These are phyloP conservation scores for Neostapfia colusana DNA, from an alignment of 176 grass and related monocot genomes.

Conservation along the genomic window DNA sequence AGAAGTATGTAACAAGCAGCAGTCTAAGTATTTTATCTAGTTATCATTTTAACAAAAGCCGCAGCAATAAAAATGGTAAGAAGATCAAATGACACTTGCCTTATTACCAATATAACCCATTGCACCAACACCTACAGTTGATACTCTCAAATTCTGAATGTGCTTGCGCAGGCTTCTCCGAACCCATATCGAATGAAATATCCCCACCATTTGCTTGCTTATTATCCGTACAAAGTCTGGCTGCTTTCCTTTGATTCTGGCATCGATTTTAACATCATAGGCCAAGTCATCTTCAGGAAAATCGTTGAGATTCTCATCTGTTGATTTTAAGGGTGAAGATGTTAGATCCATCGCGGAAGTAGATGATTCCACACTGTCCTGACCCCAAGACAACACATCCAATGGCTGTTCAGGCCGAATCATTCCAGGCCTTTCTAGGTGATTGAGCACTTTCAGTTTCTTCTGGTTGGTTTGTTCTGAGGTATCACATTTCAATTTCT, in stretches of 20 bases:
- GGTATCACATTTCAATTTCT: no score
- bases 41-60: background rate
- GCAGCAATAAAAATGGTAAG: background rate
- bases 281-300: slow-evolving; percentile 29
- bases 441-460: no score
- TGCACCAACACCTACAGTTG: slow-evolving; percentile 81
- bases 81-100: slow-evolving; percentile 42
- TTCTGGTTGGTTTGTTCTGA: no score
- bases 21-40: slow-evolving; percentile 8
- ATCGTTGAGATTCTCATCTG: slow-evolving; percentile 26
- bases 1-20: background rate
- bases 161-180: slow-evolving; percentile 64
- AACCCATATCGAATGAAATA: slow-evolving; percentile 84
- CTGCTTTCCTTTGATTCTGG: slow-evolving; percentile 43
- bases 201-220: slow-evolving; percentile 96
- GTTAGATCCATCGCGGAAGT: slow-evolving; percentile 15
- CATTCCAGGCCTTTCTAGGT: no score
- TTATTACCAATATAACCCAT: slow-evolving; percentile 98
- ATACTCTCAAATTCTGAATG: slow-evolving; percentile 88
- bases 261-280: slow-evolving; percentile 35
- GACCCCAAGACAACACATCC: no score
- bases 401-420: no score
- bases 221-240: slow-evolving; percentile 69
- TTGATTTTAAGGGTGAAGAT: slow-evolving; percentile 46
- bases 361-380: no score